Base-by-base conservation (phyloP, 257 asterid genomes). In the Perilla frutescens region DNA sequence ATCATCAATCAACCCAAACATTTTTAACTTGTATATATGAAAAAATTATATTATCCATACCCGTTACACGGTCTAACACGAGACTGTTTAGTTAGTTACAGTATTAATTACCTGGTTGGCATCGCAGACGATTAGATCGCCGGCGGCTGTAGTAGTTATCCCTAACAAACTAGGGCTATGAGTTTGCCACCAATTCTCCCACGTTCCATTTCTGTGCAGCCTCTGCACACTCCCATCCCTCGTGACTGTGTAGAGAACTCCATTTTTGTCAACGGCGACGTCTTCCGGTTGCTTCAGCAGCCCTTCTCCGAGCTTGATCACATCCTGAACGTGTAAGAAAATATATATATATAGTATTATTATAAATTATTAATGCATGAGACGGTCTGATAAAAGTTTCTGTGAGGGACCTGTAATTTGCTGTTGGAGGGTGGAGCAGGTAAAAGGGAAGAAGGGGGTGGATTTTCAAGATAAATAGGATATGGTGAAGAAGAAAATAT, bases 211-310 rank as follows among this genome's bases (percentile, higher is more conserved):
- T 48, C 37, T 77, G 39, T 80, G 84, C 82, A 85, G 31, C 76
- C 82, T 86, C 71, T 55, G 84, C 60, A 91, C 81, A 82, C 82
- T 84, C 26, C 97, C 97, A 77, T 89, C 93, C 69, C 95, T 81
- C 11, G 93, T 82, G 7, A 86, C 89, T 8, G 96, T 85, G 62
- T 86, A 85, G 3, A 91, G 4, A 44, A 80, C 55, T 37, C 91
- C 95, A 4, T 0, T 59, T 77, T 70, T 56, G 70, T 89, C 90
- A 15, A 91, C 44, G 10, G 86, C 79, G 0, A 89, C 66, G 66
- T 81, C 92, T 67, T 91, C 95, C 20, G 97, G 90, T 50, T 82
- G 75, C 62, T 76, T 54, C 31, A 89, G n/a, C 5, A 73, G 5
- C 29, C 96, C 93, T 82, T 89, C 89, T 78, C 96, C 93, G 34